A percentile compares a stretch with the other conserved stretches of the same genome.
phyloP scores from a whole-genome alignment of 106 monocot species.

The Amphibolis antarctica region DNA sequence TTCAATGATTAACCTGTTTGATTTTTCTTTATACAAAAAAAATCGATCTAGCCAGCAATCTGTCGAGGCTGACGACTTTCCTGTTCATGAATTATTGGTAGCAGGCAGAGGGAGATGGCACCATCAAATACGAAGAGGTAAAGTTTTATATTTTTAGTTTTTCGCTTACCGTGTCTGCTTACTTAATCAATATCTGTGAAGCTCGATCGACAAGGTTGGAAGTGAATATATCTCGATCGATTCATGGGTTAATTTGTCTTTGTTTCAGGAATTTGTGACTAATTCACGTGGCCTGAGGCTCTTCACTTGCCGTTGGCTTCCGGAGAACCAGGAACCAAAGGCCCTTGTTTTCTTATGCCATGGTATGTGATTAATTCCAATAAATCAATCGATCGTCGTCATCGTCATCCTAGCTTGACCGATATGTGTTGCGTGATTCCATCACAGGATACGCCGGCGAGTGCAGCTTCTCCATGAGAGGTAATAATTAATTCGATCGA shows the following conservation, averaged over 20 bases:
- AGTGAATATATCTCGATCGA: background rate
- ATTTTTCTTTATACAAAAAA: no score
- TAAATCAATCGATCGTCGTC: no score
- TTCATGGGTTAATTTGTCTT: background rate
- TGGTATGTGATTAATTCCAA: background rate
- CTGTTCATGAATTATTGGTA: background rate
- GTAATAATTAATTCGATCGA: no score
- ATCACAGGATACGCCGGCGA: conserved; percentile 37
- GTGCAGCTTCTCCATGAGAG: conserved; percentile 38
- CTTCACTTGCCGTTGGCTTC: conserved; percentile 23
- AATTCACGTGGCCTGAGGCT: conserved; percentile 10
- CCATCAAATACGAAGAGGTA: conserved; percentile 13
- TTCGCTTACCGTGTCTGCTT: background rate
- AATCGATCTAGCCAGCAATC: no score
- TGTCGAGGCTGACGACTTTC: background rate
- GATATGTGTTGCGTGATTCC: no score
- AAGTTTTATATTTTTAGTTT: background rate
- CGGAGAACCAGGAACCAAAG: conserved; percentile 4
- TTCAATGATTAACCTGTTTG: background rate
- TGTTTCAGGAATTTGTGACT: conserved; percentile 13
- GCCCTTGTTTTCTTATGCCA: conserved; percentile 20
- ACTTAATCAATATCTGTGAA: no score
- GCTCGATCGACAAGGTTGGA: background rate
- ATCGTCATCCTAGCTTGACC: no score
- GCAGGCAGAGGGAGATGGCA: background rate